Base-by-base conservation (phyloP, 805 yeast genomes). In the Yamadazyma takamatsuzukensis region DNA sequence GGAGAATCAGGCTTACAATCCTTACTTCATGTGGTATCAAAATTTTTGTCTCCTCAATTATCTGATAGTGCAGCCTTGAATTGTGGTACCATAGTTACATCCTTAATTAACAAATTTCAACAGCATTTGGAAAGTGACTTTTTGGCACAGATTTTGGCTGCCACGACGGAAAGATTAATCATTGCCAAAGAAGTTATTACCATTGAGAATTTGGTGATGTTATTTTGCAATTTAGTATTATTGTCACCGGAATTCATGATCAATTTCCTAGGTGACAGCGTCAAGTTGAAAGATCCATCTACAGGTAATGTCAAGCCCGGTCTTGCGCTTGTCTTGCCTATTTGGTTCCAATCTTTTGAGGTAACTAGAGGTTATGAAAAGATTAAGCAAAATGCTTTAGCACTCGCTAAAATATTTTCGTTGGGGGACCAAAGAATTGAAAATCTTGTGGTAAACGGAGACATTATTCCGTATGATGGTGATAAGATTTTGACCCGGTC, bases 271-370 rank as follows among this genome's bases (percentile, higher is more conserved):
- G 60, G 66, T 14, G 45, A 43, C 21, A 56, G 58, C 6, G 18
- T 42, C 19, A 28, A 15, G 2, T 60, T 74, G 36, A 43, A 43
- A 5, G 50, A 44, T 12, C 60, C 61, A 3, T 34, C 39, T 15
- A 39, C 48, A 3, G 46, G 46, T 10, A 35, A 38, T 18, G 37
- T 41, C 5, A 48, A 43, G 26, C 46, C 67, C 16, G 80, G 83
- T 1, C 61, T 88, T 7, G 61, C 62, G 15, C 56, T 71, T 3
- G 75, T 86, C 1, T 53, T 90, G 32, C 80, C 81, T 2, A 80
- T 83, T 32, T 93, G 97, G 97, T 71, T 90, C 30, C 76, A 75
- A 16, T 73, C 86, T 2, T 89, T 86, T 56, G 90, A 85, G 45
- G 77, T 81, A 2, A 74, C 89, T 24, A 69, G 90, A 39, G 96